A percentile compares a stretch with the other conserved stretches of the same genome.
Evolutionary conservation across 306 rosid genomes (phyloP).

Genomic region (Delonix regia): DNA sequence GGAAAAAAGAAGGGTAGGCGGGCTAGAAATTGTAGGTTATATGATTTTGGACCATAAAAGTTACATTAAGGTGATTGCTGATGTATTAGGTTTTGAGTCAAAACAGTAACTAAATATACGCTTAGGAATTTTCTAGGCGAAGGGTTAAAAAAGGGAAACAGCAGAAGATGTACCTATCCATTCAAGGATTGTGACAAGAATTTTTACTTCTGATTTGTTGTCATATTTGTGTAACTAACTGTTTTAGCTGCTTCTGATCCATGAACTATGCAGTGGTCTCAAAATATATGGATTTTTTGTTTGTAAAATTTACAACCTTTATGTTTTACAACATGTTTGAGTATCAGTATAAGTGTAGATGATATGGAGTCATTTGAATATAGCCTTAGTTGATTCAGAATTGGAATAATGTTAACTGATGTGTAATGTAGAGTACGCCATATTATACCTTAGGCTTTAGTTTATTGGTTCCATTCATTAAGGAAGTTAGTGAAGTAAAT

Average conservation of each 20-base stretch:
- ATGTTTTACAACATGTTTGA: background rate
- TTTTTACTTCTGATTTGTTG: too few species aligned
- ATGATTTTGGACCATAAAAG: background rate
- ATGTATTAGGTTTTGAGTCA: background rate
- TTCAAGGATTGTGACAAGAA: background rate
- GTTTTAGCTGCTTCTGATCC: background rate
- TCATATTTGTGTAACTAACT: background rate
- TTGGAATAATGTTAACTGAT: background rate
- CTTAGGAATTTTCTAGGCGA: background rate
- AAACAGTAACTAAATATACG: background rate
- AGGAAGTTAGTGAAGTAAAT: background rate
- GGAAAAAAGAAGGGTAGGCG: background rate
- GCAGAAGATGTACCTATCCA: background rate
- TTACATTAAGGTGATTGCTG: background rate
- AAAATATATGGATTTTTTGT: background rate
- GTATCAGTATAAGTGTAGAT: background rate
- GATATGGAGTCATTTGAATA: background rate
- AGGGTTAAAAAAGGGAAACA: background rate
- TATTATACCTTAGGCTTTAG: background rate
- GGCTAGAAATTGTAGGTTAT: background rate
- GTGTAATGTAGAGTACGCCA: background rate
- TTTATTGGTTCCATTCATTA: background rate
- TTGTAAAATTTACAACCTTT: background rate
- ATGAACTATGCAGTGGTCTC: background rate
- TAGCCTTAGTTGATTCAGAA: background rate